phyloP scores from a whole-genome alignment of 768 basidiomycete species.

The Auricularia auricula-judae region DNA sequence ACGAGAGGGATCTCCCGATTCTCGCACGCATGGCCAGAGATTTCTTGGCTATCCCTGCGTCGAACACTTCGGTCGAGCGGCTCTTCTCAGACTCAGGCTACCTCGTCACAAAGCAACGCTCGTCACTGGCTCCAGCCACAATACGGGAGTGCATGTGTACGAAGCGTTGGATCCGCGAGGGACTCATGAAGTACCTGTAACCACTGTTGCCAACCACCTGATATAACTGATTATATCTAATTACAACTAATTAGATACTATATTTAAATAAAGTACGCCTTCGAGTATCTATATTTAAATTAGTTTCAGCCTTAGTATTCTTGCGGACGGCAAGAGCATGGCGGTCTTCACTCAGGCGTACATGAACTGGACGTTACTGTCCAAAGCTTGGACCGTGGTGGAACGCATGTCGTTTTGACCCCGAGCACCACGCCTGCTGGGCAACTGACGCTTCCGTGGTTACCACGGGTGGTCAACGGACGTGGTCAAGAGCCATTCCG shows the following conservation, averaged over 20 bases:
- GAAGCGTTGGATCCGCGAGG: not conserved
- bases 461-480: no score
- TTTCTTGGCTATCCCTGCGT: not conserved
- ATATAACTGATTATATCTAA: no score
- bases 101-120: not conserved
- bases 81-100: not conserved
- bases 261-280: not conserved
- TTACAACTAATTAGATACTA: not conserved
- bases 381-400: no score
- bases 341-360: no score
- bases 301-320: not conserved
- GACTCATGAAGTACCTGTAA: not conserved
- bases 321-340: no score
- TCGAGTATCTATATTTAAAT: not conserved
- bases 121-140: not conserved
- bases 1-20: not conserved
- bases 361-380: no score
- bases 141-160: not conserved
- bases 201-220: not conserved
- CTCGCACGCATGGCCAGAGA: constrained; percentile 1
- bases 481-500: no score
- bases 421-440: no score
- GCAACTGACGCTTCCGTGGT: no score
- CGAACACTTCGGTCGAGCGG: not conserved
- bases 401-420: no score